Evolutionary conservation across 352 stramenopile species (phyloP), one percentile per base, ranked within the genome.

Genomic region (Globisporangium megalacanthum): DNA sequence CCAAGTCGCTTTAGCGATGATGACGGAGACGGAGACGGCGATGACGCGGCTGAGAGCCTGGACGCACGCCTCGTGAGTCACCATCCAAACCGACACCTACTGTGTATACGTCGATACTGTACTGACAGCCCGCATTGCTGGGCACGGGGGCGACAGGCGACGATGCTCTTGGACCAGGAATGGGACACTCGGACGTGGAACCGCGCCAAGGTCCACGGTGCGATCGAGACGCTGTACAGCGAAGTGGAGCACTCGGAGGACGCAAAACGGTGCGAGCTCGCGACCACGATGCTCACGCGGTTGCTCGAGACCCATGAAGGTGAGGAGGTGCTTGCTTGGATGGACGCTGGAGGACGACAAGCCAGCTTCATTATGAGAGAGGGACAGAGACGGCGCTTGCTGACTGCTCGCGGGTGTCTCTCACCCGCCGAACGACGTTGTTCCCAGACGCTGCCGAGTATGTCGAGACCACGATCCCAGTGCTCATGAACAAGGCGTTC

Each of bases 151-250:
- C 14, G 29, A 56, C 56, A 93, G 83, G 70, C 82, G 45, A 80
- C 61, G 9, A 89, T 93, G 74, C 64, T 89, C 5, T 77, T 91
- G 73, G 81, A 88, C 22, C 75, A 91, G 52, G 80, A 93, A 75
- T 93, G 83, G 80, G 80, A 91, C 60, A 91, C 80, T 0, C 75
- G 73, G 9, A 62, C 58, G 17, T 93, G 80, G 80, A 91, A 87
- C 37, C 52, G 37, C 1, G 62, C 64, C 17, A 91, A 89, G 49
- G 65, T 93, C 19, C 66, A 77, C 29, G 64, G 73, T 8, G 83
- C 78, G 0, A 69, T 91, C 19, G 70, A 89, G 29, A 82, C 75
- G 47, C 58, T 93, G 54, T 93, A 89, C 62, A 65, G 73, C 41
- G 68, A 91, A 42, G 74, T 89, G 36, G 80, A 91, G 52, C 44